Conservation (phyloP, 2,329 filamentous ascomycete genomes). For the Pezicula carpinea region DNA sequence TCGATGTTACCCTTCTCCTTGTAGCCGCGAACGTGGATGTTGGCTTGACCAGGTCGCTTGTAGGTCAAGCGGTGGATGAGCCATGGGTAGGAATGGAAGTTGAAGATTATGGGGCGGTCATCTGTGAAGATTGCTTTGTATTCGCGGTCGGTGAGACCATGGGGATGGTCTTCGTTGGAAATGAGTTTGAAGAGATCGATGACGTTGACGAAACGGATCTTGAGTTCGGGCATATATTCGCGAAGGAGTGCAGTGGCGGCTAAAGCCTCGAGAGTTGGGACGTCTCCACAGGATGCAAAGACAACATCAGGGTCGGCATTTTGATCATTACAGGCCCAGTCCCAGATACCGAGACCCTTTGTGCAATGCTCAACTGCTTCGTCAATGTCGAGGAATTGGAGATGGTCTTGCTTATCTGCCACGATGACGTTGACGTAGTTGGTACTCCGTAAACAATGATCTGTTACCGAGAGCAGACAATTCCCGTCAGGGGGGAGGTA, state of each 20-base stretch:
- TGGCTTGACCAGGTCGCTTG: conserved; percentile 62
- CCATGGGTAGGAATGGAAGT: conserved; percentile 82
- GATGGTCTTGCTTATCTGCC: conserved; percentile 73
- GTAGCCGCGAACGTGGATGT: conserved; percentile 74
- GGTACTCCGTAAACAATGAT: conserved; percentile 67
- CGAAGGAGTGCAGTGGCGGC: conserved; percentile 71
- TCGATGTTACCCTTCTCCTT: conserved; percentile 83
- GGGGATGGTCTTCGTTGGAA: conserved; percentile 63
- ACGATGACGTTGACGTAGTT: conserved; percentile 83
- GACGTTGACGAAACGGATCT: conserved; percentile 75
- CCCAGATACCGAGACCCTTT: conserved; percentile 75
- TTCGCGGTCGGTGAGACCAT: conserved; percentile 63
- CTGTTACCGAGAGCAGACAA: conserved; percentile 68
- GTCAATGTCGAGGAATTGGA: conserved; percentile 72
- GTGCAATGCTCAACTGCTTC: conserved; percentile 71
- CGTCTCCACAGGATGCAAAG: conserved; percentile 73
- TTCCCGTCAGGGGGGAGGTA: conserved; percentile 79
- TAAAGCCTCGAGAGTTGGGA: conserved; percentile 68
- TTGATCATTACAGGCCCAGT: conserved; percentile 68
- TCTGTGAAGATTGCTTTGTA: conserved; percentile 68
- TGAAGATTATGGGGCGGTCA: conserved; percentile 71
- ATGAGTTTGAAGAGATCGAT: conserved; percentile 80
- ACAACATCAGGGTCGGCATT: conserved; percentile 67
- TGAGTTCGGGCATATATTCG: conserved; percentile 65
- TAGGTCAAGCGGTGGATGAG: conserved; percentile 73